Evolutionary conservation across 306 rosid species (phyloP).

Genomic region (Lathyrus aphaca): DNA sequence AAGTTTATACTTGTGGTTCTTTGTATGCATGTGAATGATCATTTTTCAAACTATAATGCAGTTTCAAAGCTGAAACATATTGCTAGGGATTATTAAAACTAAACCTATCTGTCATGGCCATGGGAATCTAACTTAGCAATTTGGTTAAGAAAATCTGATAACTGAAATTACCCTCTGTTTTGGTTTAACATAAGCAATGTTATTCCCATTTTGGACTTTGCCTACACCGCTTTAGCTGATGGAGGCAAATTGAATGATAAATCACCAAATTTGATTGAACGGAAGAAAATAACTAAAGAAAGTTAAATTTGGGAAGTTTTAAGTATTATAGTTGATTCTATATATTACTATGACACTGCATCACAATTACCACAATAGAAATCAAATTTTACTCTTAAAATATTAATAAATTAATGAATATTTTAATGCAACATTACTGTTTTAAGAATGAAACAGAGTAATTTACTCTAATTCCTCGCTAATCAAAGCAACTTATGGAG

Average conservation of each 20-base stretch:
- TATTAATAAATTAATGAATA: neutral
- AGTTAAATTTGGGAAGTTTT: too few species aligned
- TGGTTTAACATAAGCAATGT: neutral
- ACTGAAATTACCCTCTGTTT: neutral
- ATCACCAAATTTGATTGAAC: too few species aligned
- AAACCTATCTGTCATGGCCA: neutral
- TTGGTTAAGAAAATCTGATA: neutral
- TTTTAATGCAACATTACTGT: neutral
- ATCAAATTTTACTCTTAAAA: too few species aligned
- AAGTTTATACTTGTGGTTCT: slow-evolving; percentile 1
- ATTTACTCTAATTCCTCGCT: neutral
- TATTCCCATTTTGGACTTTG: too few species aligned
- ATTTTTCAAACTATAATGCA: neutral
- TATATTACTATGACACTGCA: too few species aligned
- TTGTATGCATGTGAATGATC: neutral
- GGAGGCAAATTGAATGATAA: too few species aligned
- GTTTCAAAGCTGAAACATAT: neutral
- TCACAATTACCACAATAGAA: too few species aligned
- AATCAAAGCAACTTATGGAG: neutral
- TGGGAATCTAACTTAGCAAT: neutral
- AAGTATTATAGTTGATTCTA: too few species aligned
- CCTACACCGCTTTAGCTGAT: too few species aligned
- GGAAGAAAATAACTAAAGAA: too few species aligned
- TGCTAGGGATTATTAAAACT: neutral
- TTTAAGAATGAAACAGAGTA: neutral